Evolutionary conservation across 495 filamentous ascomycete genomes (phyloP), one percentile per base, ranked within the genome.

Genomic region (Neurospora hispaniola): DNA sequence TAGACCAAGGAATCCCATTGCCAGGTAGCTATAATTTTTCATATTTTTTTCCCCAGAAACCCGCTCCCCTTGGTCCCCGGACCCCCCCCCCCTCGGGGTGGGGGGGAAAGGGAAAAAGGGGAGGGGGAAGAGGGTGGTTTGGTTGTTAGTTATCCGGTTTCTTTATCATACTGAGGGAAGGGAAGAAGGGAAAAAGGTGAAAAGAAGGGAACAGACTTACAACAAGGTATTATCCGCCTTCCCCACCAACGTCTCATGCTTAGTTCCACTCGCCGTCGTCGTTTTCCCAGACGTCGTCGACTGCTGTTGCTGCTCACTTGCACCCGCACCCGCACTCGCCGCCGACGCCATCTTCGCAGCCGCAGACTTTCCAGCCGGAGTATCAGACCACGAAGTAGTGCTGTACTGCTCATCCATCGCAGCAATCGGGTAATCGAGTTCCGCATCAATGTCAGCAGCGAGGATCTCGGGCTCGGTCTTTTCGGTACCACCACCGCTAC

Each of bases 391-490:
- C 4, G 70, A 66, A 20, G 71, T 54, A 2, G 69, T 73, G n/a
- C 71, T 71, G n/a, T 73, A 75, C 54, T 31, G 66, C 40, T 69
- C 62, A 23, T 79, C 77, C 42, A 48, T 59, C 38, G 74, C 74
- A 42, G 35, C 2, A 38, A 77, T 72, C 3, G 78, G 78, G 38
- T 78, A 79, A 72, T 79, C 77, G 27, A 78, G 77, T 42, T 75
- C 78, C 12, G 78, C 54, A 38, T 79, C 78, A 31, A 79, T 79
- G 48, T 78, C 73, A 23, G 74, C 74, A 42, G 76, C 71, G 3
- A 70, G 73, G 11, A 38, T 44, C 5, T 69, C 71, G 69, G 11
- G 20, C 5, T 11, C 69, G 9, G 2, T 40, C 9, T 66, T 12
- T 39, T 72, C 43, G 14, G 3, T 43, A 27, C 35, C 39, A 2